These are phyloP conservation scores for Saturnispora hagleri DNA, from an alignment of 805 yeast genomes.

Conservation along the genomic window DNA sequence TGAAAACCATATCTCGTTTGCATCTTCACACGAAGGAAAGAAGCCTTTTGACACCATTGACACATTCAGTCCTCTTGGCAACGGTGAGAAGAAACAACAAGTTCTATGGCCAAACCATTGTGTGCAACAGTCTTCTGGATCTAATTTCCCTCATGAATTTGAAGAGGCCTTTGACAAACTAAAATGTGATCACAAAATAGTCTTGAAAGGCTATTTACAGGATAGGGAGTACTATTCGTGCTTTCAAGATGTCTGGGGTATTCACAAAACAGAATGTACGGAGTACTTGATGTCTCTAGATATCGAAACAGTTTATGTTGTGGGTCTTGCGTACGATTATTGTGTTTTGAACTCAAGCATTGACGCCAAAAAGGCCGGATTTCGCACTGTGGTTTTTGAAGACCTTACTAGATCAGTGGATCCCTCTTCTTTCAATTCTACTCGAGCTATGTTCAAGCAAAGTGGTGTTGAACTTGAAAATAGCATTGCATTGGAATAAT, in stretches of 20 bases:
- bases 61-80: constrained; percentile 42
- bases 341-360: constrained; percentile 75
- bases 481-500: constrained; percentile 7
- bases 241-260: constrained; percentile 70
- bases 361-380: constrained; percentile 58
- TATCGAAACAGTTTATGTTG: constrained; percentile 57
- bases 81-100: constrained; percentile 29
- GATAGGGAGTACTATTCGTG: constrained; percentile 86
- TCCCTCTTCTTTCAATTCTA: constrained; percentile 30
- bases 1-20: constrained; percentile 67
- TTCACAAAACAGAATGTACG: constrained; percentile 59
- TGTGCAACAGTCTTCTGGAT: constrained; percentile 61
- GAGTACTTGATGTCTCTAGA: constrained; percentile 34
- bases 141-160: constrained; percentile 49
- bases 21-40: constrained; percentile 44
- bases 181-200: constrained; percentile 28
- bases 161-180: constrained; percentile 24
- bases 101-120: constrained; percentile 91
- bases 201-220: constrained; percentile 61
- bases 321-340: constrained; percentile 80
- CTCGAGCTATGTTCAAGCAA: constrained; percentile 24
- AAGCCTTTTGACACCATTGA: constrained; percentile 42
- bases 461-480: constrained; percentile 28
- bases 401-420: constrained; percentile 50
- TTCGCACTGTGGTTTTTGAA: constrained; percentile 49